These are phyloP conservation scores for Dactylellina haptotyla DNA, from an alignment of 2,329 filamentous ascomycete species.

Conservation along the genomic window DNA sequence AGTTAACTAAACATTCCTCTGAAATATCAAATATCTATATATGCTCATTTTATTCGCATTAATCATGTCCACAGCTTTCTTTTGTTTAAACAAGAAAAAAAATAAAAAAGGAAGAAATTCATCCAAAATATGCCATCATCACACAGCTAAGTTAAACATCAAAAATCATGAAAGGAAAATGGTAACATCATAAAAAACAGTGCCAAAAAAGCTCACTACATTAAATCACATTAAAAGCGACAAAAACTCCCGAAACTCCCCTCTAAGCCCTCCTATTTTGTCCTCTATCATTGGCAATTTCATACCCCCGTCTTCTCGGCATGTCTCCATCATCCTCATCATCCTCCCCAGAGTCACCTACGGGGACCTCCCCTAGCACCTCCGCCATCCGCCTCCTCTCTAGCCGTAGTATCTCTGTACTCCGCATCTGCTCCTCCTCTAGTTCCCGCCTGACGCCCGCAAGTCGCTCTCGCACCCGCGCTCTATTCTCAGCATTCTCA, in stretches of 20 bases:
- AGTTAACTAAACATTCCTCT: no score
- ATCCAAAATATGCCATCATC: no score
- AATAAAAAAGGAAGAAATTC: no score
- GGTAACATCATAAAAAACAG: not conserved
- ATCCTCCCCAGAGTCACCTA: not conserved
- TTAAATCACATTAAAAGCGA: not conserved
- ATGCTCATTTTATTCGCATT: no score
- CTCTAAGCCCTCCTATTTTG: conserved; percentile 20
- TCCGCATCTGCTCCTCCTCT: conserved; percentile 43
- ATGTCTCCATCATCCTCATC: conserved; percentile 7
- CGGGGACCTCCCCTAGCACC: conserved; percentile 1
- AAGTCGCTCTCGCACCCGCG: conserved; percentile 36
- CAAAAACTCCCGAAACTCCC: not conserved
- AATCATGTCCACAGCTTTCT: no score
- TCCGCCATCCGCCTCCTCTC: conserved; percentile 40
- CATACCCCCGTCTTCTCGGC: conserved; percentile 4
- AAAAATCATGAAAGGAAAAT: not conserved
- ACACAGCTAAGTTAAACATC: no score
- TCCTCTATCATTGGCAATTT: conserved; percentile 2
- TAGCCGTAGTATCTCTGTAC: conserved; percentile 45
- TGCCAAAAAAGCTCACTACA: not conserved
- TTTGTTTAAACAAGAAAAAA: no score
- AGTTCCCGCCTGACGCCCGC: conserved; percentile 42
- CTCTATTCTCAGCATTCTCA: conserved; percentile 42
- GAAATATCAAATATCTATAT: no score